Conservation (phyloP, 1,284 basidiomycete genomes). For the Cryptococcus sp. region DNA sequence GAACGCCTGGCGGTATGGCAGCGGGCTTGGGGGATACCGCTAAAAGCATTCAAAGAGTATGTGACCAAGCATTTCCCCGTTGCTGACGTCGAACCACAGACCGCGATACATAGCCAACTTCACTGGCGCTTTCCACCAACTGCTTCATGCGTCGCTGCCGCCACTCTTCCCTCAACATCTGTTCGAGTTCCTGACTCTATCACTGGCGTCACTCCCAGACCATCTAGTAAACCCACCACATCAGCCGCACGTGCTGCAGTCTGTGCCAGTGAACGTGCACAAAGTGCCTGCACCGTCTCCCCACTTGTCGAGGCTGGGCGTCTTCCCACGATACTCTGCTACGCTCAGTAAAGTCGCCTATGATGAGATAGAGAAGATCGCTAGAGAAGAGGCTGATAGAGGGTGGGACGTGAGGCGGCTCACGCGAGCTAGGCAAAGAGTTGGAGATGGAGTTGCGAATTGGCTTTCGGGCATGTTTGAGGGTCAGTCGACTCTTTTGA, state of each 20-base stretch:
- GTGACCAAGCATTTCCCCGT: constrained; percentile 9
- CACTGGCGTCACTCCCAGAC: constrained; percentile 30
- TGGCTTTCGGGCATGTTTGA: constrained; percentile 81
- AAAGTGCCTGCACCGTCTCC: constrained; percentile 36
- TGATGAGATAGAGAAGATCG: constrained; percentile 74
- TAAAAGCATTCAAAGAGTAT: constrained; percentile 44
- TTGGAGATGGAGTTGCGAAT: constrained; percentile 72
- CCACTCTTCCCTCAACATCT: constrained; percentile 42
- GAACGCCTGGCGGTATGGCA: constrained; percentile 49
- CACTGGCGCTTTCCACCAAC: constrained; percentile 41
- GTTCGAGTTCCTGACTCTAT: constrained; percentile 35
- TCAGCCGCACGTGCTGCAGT: constrained; percentile 15
- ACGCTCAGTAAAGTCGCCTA: constrained; percentile 81
- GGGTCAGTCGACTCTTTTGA: constrained; percentile 27
- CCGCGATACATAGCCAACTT: constrained; percentile 22
- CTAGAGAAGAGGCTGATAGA: constrained; percentile 65
- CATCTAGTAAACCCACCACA: constrained; percentile 15
- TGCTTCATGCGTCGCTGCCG: constrained; percentile 47
- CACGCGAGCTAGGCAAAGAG: constrained; percentile 67
- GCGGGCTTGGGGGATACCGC: constrained; percentile 45
- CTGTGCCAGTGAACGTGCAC: constrained; percentile 24
- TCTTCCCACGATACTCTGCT: constrained; percentile 81
- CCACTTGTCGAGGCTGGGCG: constrained; percentile 68
- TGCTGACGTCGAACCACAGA: not conserved
- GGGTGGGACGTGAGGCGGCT: constrained; percentile 72